Evolutionary conservation across 352 stramenopile species (phyloP).

Genomic region (Peronospora farinosa): DNA sequence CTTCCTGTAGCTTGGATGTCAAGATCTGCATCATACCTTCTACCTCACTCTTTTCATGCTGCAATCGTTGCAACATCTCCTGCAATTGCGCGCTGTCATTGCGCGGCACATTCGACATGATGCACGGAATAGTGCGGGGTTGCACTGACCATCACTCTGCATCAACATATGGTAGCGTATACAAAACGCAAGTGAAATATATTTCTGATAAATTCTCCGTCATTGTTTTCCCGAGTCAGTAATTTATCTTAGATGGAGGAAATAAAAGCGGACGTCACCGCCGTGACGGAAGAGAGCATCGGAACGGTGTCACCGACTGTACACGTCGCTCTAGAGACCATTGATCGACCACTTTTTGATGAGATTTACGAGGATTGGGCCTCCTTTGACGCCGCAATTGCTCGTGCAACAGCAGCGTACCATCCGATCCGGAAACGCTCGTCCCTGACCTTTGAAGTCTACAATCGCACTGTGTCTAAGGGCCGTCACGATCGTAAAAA

Average conservation of each 20-base stretch:
- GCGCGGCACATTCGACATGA: conserved; percentile 8
- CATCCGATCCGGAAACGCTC: conserved; percentile 81
- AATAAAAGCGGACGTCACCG: conserved; percentile 11
- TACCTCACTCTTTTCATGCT: conserved; percentile 46
- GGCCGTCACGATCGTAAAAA: conserved; percentile 64
- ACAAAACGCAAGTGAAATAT: conserved; percentile 5
- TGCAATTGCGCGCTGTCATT: conserved; percentile 21
- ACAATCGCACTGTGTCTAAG: conserved; percentile 84
- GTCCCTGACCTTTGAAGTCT: conserved; percentile 78
- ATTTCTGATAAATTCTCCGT: conserved; percentile 11
- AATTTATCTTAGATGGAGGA: conserved; percentile 13
- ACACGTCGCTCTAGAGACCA: background rate
- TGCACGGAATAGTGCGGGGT: conserved; percentile 12
- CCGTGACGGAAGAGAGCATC: conserved; percentile 3
- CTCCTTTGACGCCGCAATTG: conserved; percentile 58
- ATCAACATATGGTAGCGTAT: background rate
- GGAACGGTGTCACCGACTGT: background rate
- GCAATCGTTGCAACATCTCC: conserved; percentile 31
- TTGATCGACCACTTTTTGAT: conserved; percentile 43
- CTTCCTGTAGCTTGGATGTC: conserved; percentile 36
- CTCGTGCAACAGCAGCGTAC: conserved; percentile 47
- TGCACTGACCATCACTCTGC: conserved; percentile 16
- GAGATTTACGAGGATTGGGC: conserved; percentile 75
- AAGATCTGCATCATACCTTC: conserved; percentile 54
- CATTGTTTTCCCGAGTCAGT: background rate